A percentile compares a stretch with the other conserved stretches of the same genome.
Conservation (phyloP, 495 filamentous ascomycete genomes). For the Hypoxylon subgilvum region DNA sequence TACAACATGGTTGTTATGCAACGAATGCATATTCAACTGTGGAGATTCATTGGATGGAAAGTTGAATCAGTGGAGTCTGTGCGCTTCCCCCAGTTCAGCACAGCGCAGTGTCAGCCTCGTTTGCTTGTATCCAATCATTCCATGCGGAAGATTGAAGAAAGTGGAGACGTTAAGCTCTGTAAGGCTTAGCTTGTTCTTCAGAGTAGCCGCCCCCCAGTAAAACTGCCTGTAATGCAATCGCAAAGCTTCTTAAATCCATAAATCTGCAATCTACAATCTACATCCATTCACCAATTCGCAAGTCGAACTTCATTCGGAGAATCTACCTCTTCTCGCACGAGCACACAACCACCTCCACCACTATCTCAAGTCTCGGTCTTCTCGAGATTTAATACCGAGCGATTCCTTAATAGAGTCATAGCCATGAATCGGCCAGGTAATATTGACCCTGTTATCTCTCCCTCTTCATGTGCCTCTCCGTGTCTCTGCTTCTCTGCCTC, state of each 20-base stretch:
- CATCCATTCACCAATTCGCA: conserved; percentile 22
- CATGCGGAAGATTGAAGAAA: neutral
- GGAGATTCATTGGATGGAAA: too few species aligned
- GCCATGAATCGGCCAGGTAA: conserved; percentile 67
- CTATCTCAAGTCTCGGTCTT: neutral
- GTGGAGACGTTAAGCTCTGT: neutral
- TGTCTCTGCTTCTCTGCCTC: conserved; percentile 36
- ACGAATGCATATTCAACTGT: too few species aligned
- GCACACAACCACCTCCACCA: neutral
- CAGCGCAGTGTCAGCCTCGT: conserved; percentile 9
- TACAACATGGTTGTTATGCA: too few species aligned
- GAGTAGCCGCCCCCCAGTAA: conserved; percentile 30
- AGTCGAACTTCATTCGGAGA: conserved; percentile 8
- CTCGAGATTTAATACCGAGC: neutral
- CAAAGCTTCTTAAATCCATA: conserved; percentile 26
- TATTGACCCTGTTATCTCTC: conserved; percentile 33
- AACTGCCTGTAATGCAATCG: conserved; percentile 32
- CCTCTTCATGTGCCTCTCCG: neutral
- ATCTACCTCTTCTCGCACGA: neutral
- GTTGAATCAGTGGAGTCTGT: too few species aligned
- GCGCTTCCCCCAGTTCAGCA: conserved; percentile 19
- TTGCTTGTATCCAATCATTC: too few species aligned
- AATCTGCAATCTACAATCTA: conserved; percentile 15
- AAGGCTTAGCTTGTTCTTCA: conserved; percentile 1
- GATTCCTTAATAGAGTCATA: conserved; percentile 14